Conservation (phyloP, 768 basidiomycete species). For the Agaricus sinodeliciosus region DNA sequence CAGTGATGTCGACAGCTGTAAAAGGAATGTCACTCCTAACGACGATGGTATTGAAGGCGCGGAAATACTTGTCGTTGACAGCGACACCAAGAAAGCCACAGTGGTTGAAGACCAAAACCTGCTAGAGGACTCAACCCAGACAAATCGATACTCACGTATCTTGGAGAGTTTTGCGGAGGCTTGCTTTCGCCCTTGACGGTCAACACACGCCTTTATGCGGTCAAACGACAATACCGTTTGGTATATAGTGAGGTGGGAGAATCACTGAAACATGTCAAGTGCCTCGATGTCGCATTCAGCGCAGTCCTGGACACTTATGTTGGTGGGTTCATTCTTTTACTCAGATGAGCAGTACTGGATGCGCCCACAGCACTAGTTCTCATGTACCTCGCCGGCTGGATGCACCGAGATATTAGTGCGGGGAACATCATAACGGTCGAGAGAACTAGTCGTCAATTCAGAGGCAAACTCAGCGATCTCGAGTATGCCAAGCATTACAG, state of each 20-base stretch:
- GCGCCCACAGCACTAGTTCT: too few relatives aligned
- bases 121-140: not conserved
- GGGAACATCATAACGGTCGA: slow-evolving; percentile 3
- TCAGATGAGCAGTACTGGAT: not conserved
- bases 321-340: not conserved
- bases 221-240: not conserved
- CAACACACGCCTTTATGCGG: not conserved
- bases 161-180: not conserved
- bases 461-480: slow-evolving; percentile 8
- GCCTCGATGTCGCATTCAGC: slow-evolving; percentile 6
- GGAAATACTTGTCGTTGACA: too few relatives aligned
- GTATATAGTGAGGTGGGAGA: not conserved
- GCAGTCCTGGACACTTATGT: not conserved
- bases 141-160: not conserved
- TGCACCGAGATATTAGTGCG: slow-evolving; percentile 7
- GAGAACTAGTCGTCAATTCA: not conserved
- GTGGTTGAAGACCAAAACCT: not conserved
- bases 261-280: slow-evolving; percentile 21
- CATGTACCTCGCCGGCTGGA: slow-evolving; percentile 1
- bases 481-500: slow-evolving; percentile 9
- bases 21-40: too few relatives aligned
- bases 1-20: too few relatives aligned
- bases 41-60: too few relatives aligned
- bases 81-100: too few relatives aligned
- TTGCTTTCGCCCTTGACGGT: not conserved